Conservation (phyloP, 163 green algal genomes). For the Dunaliella salina region DNA sequence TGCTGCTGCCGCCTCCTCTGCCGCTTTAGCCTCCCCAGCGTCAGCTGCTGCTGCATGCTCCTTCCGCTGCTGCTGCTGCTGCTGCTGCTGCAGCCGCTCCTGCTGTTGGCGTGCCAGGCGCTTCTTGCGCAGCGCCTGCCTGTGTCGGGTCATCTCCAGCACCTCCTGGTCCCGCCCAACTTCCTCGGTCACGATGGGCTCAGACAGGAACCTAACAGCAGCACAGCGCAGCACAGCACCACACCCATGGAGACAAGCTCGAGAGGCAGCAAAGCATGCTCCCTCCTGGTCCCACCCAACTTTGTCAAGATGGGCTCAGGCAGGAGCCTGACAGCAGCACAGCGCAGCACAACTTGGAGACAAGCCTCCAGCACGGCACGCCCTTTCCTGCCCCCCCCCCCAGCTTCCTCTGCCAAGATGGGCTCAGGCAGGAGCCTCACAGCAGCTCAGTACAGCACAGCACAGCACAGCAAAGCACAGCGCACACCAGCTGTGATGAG, state of each 20-base stretch:
- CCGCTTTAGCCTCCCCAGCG: too few relatives aligned
- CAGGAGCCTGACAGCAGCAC: not conserved
- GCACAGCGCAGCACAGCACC: not conserved
- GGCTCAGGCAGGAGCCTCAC: conserved; percentile 1
- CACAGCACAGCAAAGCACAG: too few relatives aligned
- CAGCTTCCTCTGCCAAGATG: not conserved
- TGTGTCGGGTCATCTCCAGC: not conserved
- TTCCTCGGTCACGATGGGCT: not conserved
- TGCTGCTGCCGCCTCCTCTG: too few relatives aligned
- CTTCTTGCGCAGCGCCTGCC: conserved; percentile 6
- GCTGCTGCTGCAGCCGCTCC: not conserved
- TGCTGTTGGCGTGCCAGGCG: not conserved
- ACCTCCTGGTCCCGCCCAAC: not conserved
- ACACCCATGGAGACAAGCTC: too few relatives aligned
- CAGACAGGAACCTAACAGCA: conserved; percentile 3
- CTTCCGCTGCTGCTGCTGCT: not conserved
- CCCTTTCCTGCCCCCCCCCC: not conserved
- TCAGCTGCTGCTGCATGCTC: not conserved
- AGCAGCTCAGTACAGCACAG: too few relatives aligned
- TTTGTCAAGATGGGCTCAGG: not conserved
- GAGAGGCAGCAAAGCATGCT: too few relatives aligned
- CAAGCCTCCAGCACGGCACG: too few relatives aligned
- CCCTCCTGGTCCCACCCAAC: not conserved
- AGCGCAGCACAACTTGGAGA: too few relatives aligned
- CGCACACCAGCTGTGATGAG: too few relatives aligned